phyloP scores from a whole-genome alignment of 1,139 yeast genomes.

The Hansenula sp. region DNA sequence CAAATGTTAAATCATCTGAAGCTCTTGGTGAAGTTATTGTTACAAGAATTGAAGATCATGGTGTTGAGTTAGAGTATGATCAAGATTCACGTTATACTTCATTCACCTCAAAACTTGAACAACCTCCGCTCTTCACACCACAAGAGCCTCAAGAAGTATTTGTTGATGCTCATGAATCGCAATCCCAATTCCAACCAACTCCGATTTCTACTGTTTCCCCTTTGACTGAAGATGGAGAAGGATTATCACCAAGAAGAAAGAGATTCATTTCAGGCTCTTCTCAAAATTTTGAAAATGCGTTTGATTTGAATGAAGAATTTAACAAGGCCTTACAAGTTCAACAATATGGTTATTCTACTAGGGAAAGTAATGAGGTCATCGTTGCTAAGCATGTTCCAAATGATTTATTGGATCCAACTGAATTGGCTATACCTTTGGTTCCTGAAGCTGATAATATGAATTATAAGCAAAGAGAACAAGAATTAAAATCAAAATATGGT shows the following conservation, averaged over 20 bases:
- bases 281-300: slow-evolving; percentile 28
- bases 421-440: slow-evolving; percentile 12
- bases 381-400: slow-evolving; percentile 23
- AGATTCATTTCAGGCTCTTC: slow-evolving; percentile 36
- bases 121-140: not conserved
- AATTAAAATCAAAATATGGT: not conserved
- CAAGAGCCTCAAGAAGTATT: not conserved
- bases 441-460: slow-evolving; percentile 10
- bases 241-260: slow-evolving; percentile 20
- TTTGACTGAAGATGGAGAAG: not conserved
- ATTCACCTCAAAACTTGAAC: not conserved
- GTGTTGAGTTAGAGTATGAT: slow-evolving; percentile 20
- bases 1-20: slow-evolving; percentile 12
- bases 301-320: slow-evolving; percentile 34
- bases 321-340: slow-evolving; percentile 30
- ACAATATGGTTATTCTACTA: slow-evolving; percentile 30
- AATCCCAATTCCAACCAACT: not conserved
- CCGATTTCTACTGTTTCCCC: slow-evolving; percentile 4
- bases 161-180: not conserved
- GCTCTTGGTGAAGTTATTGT: slow-evolving; percentile 17
- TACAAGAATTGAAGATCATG: slow-evolving; percentile 14
- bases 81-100: slow-evolving; percentile 6
- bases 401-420: slow-evolving; percentile 9
- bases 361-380: slow-evolving; percentile 28
- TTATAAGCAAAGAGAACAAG: slow-evolving; percentile 11